A percentile compares a stretch with the other conserved stretches of the same genome.
phyloP scores from a whole-genome alignment of 1,284 basidiomycete species.

The Gymnopus androsaceus region DNA sequence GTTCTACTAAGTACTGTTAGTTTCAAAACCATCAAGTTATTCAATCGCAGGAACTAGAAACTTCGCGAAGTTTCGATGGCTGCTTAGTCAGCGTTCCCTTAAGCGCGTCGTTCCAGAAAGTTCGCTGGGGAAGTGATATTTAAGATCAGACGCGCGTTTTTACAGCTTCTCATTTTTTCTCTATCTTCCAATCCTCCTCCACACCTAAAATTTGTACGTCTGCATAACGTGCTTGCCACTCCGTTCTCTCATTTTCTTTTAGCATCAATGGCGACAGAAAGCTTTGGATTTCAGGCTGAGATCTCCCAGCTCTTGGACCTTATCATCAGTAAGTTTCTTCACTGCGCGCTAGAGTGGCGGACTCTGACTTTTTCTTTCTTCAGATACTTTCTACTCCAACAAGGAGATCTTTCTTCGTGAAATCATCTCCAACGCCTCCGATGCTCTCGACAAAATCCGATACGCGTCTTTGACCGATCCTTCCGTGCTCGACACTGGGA shows the following conservation, averaged over 20 bases:
- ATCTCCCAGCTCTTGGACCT: constrained; percentile 92
- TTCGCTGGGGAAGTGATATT: constrained; percentile 1
- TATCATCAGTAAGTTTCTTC: constrained; percentile 75
- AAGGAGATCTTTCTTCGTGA: constrained; percentile 99
- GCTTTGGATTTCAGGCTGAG: constrained; percentile 95
- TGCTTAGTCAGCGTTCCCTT: neutral
- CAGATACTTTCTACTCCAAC: constrained; percentile 98
- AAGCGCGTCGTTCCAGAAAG: constrained; percentile 1
- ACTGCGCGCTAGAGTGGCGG: constrained; percentile 2
- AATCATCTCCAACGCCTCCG: constrained; percentile 89
- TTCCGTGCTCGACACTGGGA: constrained; percentile 81
- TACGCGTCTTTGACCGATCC: constrained; percentile 93
- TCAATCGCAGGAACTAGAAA: too few species aligned
- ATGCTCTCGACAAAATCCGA: constrained; percentile 97
- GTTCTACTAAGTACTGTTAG: neutral
- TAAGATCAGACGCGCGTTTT: neutral
- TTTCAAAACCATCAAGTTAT: too few species aligned
- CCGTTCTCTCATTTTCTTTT: constrained; percentile 25
- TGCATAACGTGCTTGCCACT: constrained; percentile 31
- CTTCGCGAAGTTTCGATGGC: constrained; percentile 33
- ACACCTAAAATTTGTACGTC: neutral
- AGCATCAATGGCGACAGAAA: constrained; percentile 71
- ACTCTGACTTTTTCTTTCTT: constrained; percentile 8
- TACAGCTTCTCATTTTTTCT: neutral
- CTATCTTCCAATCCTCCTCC: neutral